Base-by-base conservation (phyloP, 495 filamentous ascomycete species). In the Trichodelitschia bisporula region DNA sequence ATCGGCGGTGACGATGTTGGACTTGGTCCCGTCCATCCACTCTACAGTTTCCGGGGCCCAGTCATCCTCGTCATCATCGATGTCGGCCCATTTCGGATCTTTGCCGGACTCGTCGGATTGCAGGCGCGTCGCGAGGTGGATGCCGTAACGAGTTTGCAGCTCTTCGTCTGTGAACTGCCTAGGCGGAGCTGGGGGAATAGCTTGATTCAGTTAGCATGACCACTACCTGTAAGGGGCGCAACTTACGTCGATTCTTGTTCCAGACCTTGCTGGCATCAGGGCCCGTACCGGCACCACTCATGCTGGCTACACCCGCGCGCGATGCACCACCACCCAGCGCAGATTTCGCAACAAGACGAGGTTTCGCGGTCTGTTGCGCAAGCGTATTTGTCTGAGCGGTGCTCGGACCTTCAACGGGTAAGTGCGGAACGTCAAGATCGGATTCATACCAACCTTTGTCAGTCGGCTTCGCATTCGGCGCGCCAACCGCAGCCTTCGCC, bases 91-190 rank as follows among this genome's bases (percentile, higher is more conserved):
- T 46, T 80, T 84, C 11, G 80, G 68, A 31, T 84, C 77, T 36
- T 83, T 82, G 11, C 74, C 71, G 25, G 63, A 66, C 10, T 68
- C 66, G 42, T 95, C 83, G 32, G 78, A 64, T 30, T 82, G 74
- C 15, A 99, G 68, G 32, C 86, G 69, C 25, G 69, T 89, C 6
- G 86, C 89, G 54, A 99, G 65, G 49, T 99, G 86, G 34, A 99
- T 99, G 10, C 86, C 86, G 47, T 76, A 83, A 47, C 82, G 80
- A 41, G 89, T 75, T 45, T 90, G 89, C 19, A 99, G 59, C 35
- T 99, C 89, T 49, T 99, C 86, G 40, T 99, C 86, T 1, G 86
- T 95, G 39, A 93, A 71, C 36, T 91, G 78, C 52, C 92, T 95
- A 13, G 74, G 68, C 24, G 82, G 67, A 4, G 77, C 68, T 16